These are phyloP conservation scores for Russula emetica DNA, from an alignment of 768 basidiomycete species.

Conservation along the genomic window DNA sequence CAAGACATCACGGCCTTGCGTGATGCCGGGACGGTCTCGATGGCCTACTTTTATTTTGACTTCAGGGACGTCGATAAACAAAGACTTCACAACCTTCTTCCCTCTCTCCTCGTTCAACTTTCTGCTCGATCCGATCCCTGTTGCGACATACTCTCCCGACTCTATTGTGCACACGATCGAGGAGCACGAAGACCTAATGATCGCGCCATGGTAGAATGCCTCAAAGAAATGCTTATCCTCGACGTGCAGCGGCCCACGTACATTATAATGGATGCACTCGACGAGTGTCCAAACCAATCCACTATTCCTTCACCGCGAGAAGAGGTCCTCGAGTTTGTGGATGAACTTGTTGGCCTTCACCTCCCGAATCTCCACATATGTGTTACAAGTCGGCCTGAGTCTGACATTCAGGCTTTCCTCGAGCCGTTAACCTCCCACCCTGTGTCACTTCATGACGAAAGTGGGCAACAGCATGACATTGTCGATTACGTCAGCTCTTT, in stretches of 20 bases:
- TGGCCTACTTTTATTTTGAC: conserved; percentile 15
- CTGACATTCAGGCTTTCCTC: conserved; percentile 2
- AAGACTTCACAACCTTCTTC: not conserved
- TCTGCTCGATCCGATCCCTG: not conserved
- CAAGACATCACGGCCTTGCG: conserved; percentile 1
- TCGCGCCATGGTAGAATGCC: not conserved
- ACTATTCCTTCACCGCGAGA: conserved; percentile 1
- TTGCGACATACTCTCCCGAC: not conserved
- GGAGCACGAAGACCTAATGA: not conserved
- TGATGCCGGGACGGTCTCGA: not conserved
- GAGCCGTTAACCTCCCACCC: not conserved
- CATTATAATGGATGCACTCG: conserved; percentile 17
- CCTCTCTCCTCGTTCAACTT: conserved; percentile 10
- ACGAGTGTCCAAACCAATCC: conserved; percentile 6
- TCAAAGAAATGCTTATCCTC: conserved; percentile 12
- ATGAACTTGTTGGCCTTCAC: not conserved
- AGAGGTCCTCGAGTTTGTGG: not conserved
- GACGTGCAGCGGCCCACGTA: not conserved
- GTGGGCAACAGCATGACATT: conserved; percentile 6
- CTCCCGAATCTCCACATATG: conserved; percentile 3
- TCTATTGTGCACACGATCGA: not conserved
- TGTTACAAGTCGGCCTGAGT: conserved; percentile 11
- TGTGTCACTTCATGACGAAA: conserved; percentile 6
- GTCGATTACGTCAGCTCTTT: not conserved
- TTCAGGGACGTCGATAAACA: conserved; percentile 9